Evolutionary conservation across 1,284 basidiomycete genomes (phyloP), one percentile per base, ranked within the genome.

Genomic region (Microbotryomycetes sp.): DNA sequence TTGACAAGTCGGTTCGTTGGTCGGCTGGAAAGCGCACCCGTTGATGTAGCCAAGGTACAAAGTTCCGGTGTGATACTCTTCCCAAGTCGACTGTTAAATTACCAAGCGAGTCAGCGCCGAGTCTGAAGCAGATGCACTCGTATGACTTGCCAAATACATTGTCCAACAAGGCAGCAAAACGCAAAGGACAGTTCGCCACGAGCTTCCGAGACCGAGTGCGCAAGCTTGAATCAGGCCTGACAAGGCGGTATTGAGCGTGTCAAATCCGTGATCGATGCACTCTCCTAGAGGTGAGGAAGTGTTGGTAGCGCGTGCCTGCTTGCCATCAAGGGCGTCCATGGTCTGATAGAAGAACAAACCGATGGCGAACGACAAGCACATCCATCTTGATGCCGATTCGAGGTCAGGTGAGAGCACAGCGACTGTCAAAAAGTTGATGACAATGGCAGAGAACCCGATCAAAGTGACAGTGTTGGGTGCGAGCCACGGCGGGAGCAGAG

Each of bases 221-320:
- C 88, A 84, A 25, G 84, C 80, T 5, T 83, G 82, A 46, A 97
- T 81, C 57, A 93, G 80, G 51, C 85, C 87, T 76, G 91, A 91
- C 23, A 97, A 81, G 87, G 91, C 72, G 26, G 30, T 59, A 52
- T 55, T 58, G 32, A 48, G 59, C 45, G 51, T 31, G 49, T 60
- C 56, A 45, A 42, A 77, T 81, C 92, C 93, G 76, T 97, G 94
- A 76, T 97, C 94, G 74, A 97, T 97, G 82, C 96, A 85, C 75
- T 96, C 90, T n/a, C 94, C 94, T 25, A 97, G 79, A 3, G 94
- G 94, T 3, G 92, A 89, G 19, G 91, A 87, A 88, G 97, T 97
- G 3, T 90, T 89, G 0, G 92, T 96, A 59, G 92, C 79, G 54
- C 94, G 81, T 9, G 94, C 94, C 77, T 98, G 94, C 76, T 74